Conservation (phyloP, 2,329 filamentous ascomycete genomes). For the Thielaviopsis musarum region DNA sequence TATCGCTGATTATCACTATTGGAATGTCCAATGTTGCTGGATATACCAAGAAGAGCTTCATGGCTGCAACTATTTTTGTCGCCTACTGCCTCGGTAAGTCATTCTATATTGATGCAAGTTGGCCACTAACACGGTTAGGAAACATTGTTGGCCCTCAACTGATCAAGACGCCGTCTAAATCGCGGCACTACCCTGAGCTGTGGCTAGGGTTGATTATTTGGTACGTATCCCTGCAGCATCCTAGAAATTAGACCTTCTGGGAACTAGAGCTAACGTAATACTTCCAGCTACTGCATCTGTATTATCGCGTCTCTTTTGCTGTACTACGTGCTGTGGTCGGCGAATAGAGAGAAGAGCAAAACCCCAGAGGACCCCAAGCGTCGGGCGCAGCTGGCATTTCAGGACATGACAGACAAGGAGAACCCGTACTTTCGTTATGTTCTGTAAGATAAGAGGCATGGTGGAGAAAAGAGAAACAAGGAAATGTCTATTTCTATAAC, state of each 20-base stretch:
- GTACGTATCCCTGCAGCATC: slow-evolving; percentile 19
- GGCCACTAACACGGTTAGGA: not conserved
- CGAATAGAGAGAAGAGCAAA: slow-evolving; percentile 36
- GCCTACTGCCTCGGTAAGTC: slow-evolving; percentile 48
- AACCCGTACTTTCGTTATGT: slow-evolving; percentile 52
- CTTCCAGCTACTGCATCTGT: slow-evolving; percentile 47
- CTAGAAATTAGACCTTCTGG: no score
- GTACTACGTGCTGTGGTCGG: slow-evolving; percentile 40
- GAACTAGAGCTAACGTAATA: not conserved
- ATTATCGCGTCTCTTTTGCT: slow-evolving; percentile 38
- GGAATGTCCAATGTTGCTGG: slow-evolving; percentile 54
- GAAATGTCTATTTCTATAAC: not conserved
- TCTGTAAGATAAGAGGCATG: not conserved
- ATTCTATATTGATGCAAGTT: not conserved
- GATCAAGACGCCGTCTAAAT: slow-evolving; percentile 48
- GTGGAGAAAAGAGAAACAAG: no score
- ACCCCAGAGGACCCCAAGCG: slow-evolving; percentile 35
- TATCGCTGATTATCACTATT: slow-evolving; percentile 37
- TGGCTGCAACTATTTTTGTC: slow-evolving; percentile 57
- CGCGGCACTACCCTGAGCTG: slow-evolving; percentile 50
- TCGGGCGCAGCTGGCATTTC: slow-evolving; percentile 46
- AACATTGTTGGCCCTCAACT: slow-evolving; percentile 64
- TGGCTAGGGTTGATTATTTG: slow-evolving; percentile 53
- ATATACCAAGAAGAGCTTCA: slow-evolving; percentile 62
- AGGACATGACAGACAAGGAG: slow-evolving; percentile 51